Base-by-base conservation (phyloP, 2,329 filamentous ascomycete genomes). In the Lachnellula occidentalis region DNA sequence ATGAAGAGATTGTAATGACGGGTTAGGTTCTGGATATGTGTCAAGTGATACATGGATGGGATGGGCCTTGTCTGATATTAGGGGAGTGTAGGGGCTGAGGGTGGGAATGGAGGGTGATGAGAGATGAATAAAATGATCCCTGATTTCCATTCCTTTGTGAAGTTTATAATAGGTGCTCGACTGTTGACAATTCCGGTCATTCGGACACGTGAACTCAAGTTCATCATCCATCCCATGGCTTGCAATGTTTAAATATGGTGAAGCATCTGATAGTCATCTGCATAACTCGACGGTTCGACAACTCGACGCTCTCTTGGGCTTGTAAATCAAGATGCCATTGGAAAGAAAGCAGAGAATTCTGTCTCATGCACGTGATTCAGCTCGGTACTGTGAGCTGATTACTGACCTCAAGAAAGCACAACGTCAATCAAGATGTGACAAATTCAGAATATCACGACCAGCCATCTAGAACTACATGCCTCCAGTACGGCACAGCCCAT, bases 71-170 rank as follows among this genome's bases (percentile, higher is more conserved):
- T 21, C 43, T 46, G 21, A 17, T 48, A 50, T 45, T 21, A 55
- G 58, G 60, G 42, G 58, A 61, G 58, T 62, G 57, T 59, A 58
- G 49, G 57, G 55, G 55, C 42, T 34, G 34, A 41, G 22, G 36
- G 53, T 46, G 24, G 50, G 34, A 14, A 34, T 37, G 17, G 45
- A 45, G 34, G 51, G 36, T 36, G 42, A 56, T 53, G 48, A 52
- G 43, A 54, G 41, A 57, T 55, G 51, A 62, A 62, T 58, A 53
- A 58, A 55, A 62, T 59, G 45, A 59, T 54, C 48, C 54, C 58
- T 45, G 19, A 5, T 19, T 31, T 31, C 9, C 4, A 31, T 31
- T 31, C 9, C 12, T 31, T 11, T 31, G 27, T 31, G 27, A 31
- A 31, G 1, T 41, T 17, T n/a, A 41, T 19, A 17, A 41, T 41